Conservation (phyloP, 352 stramenopile species). For the Phytophthora boehmeriae region DNA sequence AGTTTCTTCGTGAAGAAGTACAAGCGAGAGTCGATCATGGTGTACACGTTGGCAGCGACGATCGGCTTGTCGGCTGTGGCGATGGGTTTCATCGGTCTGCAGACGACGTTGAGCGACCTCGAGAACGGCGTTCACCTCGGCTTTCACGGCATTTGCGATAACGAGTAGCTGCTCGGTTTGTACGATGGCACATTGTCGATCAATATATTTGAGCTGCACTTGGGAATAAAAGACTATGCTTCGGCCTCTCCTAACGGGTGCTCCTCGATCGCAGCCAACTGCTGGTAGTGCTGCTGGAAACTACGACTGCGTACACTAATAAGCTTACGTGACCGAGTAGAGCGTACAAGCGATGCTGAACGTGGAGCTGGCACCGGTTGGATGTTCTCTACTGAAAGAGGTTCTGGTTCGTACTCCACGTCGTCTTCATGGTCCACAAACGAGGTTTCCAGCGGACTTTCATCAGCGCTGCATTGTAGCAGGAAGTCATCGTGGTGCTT, state of each 20-base stretch:
- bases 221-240: constrained; percentile 16
- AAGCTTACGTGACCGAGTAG: constrained; percentile 43
- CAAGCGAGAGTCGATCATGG: constrained; percentile 81
- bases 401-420: constrained; percentile 12
- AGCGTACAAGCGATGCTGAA: constrained; percentile 8
- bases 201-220: constrained; percentile 8
- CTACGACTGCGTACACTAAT: constrained; percentile 58
- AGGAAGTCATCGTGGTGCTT: constrained; percentile 19
- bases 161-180: constrained; percentile 27
- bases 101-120: constrained; percentile 54
- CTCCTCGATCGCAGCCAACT: constrained; percentile 52
- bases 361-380: constrained; percentile 7
- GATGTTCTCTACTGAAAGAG: constrained; percentile 9
- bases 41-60: constrained; percentile 67
- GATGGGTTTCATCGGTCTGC: constrained; percentile 67
- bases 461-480: constrained; percentile 7
- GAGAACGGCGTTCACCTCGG: constrained; percentile 58
- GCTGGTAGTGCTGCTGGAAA: constrained; percentile 33
- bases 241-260: constrained; percentile 31
- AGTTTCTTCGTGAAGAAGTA: constrained; percentile 91
- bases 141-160: constrained; percentile 66
- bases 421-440: constrained; percentile 31
- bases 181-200: not conserved
- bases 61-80: constrained; percentile 69
- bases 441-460: constrained; percentile 22